Evolutionary conservation across 805 yeast species (phyloP).

Genomic region (Candida boidinii): DNA sequence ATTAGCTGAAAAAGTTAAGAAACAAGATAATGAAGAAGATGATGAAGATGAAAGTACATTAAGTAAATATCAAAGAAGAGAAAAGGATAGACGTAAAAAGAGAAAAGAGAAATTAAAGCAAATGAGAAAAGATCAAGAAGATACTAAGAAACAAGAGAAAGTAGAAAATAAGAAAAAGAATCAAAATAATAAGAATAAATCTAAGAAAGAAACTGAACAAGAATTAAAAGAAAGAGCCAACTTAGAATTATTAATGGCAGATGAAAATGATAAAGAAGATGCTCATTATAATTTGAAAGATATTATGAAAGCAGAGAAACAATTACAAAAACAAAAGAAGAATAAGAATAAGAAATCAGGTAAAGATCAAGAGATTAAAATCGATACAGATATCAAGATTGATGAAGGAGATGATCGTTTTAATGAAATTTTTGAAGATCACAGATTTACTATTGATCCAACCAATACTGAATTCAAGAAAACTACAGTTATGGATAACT

Average conservation of each 20-base stretch:
- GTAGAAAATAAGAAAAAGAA: conserved; percentile 12
- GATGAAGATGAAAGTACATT: conserved; percentile 62
- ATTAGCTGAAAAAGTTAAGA: conserved; percentile 35
- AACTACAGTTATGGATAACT: conserved; percentile 78
- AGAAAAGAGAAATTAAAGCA: conserved; percentile 73
- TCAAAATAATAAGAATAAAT: conserved; percentile 15
- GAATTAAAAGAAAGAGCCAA: conserved; percentile 51
- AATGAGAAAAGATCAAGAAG: conserved; percentile 41
- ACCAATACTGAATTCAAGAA: conserved; percentile 83
- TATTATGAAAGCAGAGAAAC: conserved; percentile 64
- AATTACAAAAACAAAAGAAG: conserved; percentile 39
- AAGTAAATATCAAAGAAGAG: conserved; percentile 75
- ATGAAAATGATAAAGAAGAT: conserved; percentile 41
- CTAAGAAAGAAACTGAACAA: conserved; percentile 20
- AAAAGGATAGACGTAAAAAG: conserved; percentile 83
- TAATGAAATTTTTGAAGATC: conserved; percentile 72
- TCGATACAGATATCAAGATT: conserved; percentile 39
- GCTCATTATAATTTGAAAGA: conserved; percentile 76
- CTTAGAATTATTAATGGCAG: conserved; percentile 66
- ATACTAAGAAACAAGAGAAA: conserved; percentile 38
- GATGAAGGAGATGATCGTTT: conserved; percentile 83
- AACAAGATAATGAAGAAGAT: conserved; percentile 27
- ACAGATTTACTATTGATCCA: conserved; percentile 91
- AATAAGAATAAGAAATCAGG: conserved; percentile 43
- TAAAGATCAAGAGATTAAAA: conserved; percentile 47